Base-by-base conservation (phyloP, 805 yeast species). In the Candida palmyrensis region DNA sequence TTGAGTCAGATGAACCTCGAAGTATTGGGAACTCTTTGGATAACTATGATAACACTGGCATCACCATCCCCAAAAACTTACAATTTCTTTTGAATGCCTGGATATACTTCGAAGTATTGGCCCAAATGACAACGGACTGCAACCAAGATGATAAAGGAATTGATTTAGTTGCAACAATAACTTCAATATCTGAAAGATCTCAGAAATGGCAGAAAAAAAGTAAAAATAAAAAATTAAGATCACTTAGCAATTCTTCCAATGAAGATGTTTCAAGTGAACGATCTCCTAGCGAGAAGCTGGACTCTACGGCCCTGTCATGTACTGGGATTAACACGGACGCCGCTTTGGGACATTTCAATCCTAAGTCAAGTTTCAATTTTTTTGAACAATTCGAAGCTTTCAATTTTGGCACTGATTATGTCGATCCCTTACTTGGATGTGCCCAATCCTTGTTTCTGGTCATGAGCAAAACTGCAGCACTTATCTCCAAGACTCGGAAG, bases 371-470 rank as follows among this genome's bases (percentile, higher is more conserved):
- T 7, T 49, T 53, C 30, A 45, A 48, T 18, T 49, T 70, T 26
- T 62, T 68, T 33, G 69, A 63, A n/a, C 55, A 54, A 33, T 63
- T 69, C 40, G 66, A 62, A 25, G 44, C 59, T 4, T 57, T 66
- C 37, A 49, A 55, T 36, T 38, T 50, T 29, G 53, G 53, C 30
- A 45, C 46, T 6, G 67, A 65, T 25, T 65, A 61, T 12, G 68
- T 79, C 25, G 87, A 80, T 47, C 84, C 86, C 7, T 57, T 79
- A 23, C 54, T 80, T 30, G 88, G 88, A 2, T 77, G 82, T 49
- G 79, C 79, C 0, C 84, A 77, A 48, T 69, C 75, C 2, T 51
- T 80, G 20, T 80, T 80, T 48, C 74, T 79, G 35, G 64, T 79
- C 10, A 75, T 80, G 58, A 82, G 84, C 3, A 68, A 68, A 42